Evolutionary conservation across 2,329 filamentous ascomycete genomes (phyloP), one percentile per base, ranked within the genome.

Genomic region (Fusarium sp.): DNA sequence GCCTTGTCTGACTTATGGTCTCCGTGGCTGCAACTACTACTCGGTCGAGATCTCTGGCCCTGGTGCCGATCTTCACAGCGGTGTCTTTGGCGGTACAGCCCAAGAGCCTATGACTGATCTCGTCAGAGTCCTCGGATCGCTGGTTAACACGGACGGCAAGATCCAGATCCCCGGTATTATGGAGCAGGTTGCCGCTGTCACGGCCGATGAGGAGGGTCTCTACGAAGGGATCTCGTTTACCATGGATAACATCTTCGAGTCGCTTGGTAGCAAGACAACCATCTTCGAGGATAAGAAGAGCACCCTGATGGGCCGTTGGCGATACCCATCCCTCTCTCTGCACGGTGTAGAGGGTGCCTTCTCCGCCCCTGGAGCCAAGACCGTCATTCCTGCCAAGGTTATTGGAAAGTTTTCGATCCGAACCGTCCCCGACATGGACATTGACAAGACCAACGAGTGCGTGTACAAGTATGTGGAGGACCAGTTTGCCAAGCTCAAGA

Each of bases 61-160:
- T 11, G 96, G 91, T 41, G 93, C 95, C 73, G 96, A 99, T 80
- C 87, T 99, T 68, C 96, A 99, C 87, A 97, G 93, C 77, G 96
- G 96, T 80, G 95, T 99, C 43, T 99, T 98, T 79, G 96, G 96
- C 73, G 96, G 96, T 72, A 95, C 95, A 51, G 94, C 94, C 8
- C 95, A 98, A 80, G 96, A 99, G 86, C 96, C 96, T 71, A 99
- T 99, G 96, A 98, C 95, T 16, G 96, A 99, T 80, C 85, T 99
- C 54, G 90, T 96, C 64, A 90, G 91, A 67, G 85, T 99, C 60
- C 88, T 99, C 80, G 92, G 87, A 62, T 92, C 90, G 57, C 87
- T 99, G 43, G 96, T 99, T 51, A 94, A 98, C 80, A 91, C 93
- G 15, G 81, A 97, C 76, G 96, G 96, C 82, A 96, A 94, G 82